phyloP scores from a whole-genome alignment of 805 yeast species.

The Starmerella etchellsii region DNA sequence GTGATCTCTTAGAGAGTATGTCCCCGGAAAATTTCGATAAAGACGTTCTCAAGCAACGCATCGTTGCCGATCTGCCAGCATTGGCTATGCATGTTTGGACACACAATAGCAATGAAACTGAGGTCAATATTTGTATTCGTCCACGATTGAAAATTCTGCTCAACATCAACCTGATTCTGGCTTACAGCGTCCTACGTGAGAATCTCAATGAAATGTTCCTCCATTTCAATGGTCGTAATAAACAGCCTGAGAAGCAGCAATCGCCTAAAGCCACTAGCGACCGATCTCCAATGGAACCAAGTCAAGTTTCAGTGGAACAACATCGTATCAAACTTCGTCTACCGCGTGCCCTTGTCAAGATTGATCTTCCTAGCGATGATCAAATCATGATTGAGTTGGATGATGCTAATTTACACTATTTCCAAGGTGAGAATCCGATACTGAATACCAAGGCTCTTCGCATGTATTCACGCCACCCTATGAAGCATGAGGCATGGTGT shows the following conservation, averaged over 20 bases:
- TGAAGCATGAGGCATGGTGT: slow-evolving; percentile 30
- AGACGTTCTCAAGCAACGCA: slow-evolving; percentile 1
- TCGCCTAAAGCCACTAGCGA: background rate
- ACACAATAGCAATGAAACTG: background rate
- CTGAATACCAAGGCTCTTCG: slow-evolving; percentile 31
- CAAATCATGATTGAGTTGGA: slow-evolving; percentile 38
- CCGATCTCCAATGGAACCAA: background rate
- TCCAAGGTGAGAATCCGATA: slow-evolving; percentile 25
- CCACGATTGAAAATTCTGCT: slow-evolving; percentile 16
- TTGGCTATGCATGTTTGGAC: slow-evolving; percentile 8
- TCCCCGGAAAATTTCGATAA: slow-evolving; percentile 2
- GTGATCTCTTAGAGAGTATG: slow-evolving; percentile 4
- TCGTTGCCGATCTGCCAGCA: slow-evolving; percentile 11
- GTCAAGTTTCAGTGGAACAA: slow-evolving; percentile 5
- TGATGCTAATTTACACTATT: slow-evolving; percentile 1
- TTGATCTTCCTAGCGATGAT: slow-evolving; percentile 36
- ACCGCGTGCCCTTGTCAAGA: slow-evolving; percentile 25
- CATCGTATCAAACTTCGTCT: slow-evolving; percentile 1
- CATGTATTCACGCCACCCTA: slow-evolving; percentile 40
- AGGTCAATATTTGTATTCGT: slow-evolving; percentile 6
- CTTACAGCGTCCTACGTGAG: slow-evolving; percentile 20
- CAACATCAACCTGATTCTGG: slow-evolving; percentile 21
- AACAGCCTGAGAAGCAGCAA: background rate
- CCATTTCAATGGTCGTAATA: slow-evolving; percentile 1
- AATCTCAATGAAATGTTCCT: slow-evolving; percentile 18